phyloP scores from a whole-genome alignment of 129 eudicot species.

The Sambucus nigra region DNA sequence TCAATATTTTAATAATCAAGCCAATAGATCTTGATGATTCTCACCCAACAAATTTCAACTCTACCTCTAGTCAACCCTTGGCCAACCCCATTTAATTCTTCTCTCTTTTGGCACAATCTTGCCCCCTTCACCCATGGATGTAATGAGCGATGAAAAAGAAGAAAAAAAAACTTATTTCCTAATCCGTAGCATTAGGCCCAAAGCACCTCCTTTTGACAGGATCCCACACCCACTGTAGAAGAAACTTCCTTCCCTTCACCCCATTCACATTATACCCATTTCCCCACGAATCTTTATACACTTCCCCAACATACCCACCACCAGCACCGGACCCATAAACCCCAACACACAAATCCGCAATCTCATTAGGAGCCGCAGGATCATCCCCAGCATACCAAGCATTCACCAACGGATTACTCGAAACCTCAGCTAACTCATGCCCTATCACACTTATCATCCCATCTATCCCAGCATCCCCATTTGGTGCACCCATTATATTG shows the following conservation, averaged over 20 bases:
- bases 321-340: slow-evolving; percentile 59
- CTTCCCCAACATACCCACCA: slow-evolving; percentile 52
- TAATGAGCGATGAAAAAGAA: no score
- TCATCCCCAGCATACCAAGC: slow-evolving; percentile 58
- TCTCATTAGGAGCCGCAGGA: slow-evolving; percentile 50
- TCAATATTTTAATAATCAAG: no score
- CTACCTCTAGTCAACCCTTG: no score
- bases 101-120: no score
- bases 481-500: slow-evolving; percentile 40
- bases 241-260: slow-evolving; percentile 45
- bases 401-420: slow-evolving; percentile 52
- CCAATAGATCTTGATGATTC: no score
- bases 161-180: not conserved
- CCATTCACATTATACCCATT: slow-evolving; percentile 51
- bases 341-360: slow-evolving; percentile 58
- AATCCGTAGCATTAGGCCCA: slow-evolving; percentile 60
- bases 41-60: no score
- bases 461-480: slow-evolving; percentile 46
- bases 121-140: no score
- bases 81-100: no score
- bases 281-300: slow-evolving; percentile 40
- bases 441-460: slow-evolving; percentile 68
- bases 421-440: slow-evolving; percentile 53
- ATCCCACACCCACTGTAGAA: slow-evolving; percentile 68
- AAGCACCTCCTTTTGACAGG: slow-evolving; percentile 49